Base-by-base conservation (phyloP, 495 filamentous ascomycete species). In the Podospora fimiseda region DNA sequence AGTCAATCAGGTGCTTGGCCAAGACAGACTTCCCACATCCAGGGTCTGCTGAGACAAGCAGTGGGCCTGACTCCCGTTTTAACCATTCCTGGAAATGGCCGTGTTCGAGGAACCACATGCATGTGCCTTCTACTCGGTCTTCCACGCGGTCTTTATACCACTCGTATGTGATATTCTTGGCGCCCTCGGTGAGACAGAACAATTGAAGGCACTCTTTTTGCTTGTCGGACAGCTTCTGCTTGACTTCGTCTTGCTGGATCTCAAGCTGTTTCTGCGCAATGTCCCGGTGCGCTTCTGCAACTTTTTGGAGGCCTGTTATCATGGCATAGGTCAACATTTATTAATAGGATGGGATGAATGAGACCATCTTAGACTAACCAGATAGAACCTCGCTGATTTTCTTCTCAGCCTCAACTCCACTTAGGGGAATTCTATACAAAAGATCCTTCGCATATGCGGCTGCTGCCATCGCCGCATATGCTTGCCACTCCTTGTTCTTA, bases 11-110 rank as follows among this genome's bases (percentile, higher is more conserved):
- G 27, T 70, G 65, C 50, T 63, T 75, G 5, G 74, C 61, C 27
- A 79, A 50, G 8, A 79, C 78, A 2, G 79, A 79, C 58, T 81
- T 82, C 9, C 79, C 78, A 56, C 76, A 80, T 9, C 78, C 77
- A 5, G 78, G 77, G 47, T 79, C 70, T 24, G 78, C 77, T 14
- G 77, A 76, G 3, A 80, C 68, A 9, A 82, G 67, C 2, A 59
- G 45, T n/a, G 22, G 50, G 3, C 57, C 61, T 9, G 9, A 23
- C 14, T 41, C 4, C 46, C 22, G 59, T 5, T 58, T 30, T 24
- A 53, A 23, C 74, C 74, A 78, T 1, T 45, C 50, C 24, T 46
- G 60, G 53, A 68, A 78, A 20, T 53, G 51, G 7, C 50, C n/a
- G 39, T 76, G 65, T 1, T 51, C 5, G 1, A 66, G 51, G 48